A percentile compares a stretch with the other conserved stretches of the same genome.
These are phyloP conservation scores for Cercophora scortea DNA, from an alignment of 495 filamentous ascomycete species.

Conservation along the genomic window DNA sequence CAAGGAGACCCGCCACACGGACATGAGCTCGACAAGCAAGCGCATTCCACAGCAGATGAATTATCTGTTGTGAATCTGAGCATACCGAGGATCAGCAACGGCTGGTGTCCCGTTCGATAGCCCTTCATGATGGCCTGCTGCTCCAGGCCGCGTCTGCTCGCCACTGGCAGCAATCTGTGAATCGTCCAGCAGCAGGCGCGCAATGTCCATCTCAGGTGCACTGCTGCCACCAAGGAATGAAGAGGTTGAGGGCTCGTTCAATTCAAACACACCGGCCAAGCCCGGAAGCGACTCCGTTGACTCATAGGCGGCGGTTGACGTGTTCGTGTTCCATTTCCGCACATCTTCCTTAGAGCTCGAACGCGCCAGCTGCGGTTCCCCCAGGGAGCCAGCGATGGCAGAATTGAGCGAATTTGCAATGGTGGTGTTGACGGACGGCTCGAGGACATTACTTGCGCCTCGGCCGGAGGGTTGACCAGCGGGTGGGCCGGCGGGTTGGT, in stretches of 20 bases:
- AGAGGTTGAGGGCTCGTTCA: constrained; percentile 14
- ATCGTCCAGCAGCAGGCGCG: constrained; percentile 41
- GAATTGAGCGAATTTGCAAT: constrained; percentile 26
- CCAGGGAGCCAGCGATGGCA: constrained; percentile 15
- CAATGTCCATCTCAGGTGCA: constrained; percentile 41
- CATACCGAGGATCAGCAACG: background rate
- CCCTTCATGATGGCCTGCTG: background rate
- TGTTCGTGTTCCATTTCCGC: constrained; percentile 22
- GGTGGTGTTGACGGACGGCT: constrained; percentile 31
- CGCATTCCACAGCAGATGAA: no score
- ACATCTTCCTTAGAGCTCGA: constrained; percentile 35
- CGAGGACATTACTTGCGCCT: constrained; percentile 19
- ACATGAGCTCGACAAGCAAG: background rate
- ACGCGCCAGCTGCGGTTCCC: constrained; percentile 31
- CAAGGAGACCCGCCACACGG: no score
- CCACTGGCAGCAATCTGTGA: background rate
- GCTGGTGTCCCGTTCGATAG: background rate
- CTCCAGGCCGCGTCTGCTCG: background rate
- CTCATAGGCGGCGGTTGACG: constrained; percentile 13
- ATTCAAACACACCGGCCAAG: constrained; percentile 16
- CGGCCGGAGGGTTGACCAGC: constrained; percentile 1
- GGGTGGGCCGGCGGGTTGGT: background rate
- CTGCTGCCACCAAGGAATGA: background rate
- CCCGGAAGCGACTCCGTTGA: constrained; percentile 22
- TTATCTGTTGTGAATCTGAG: no score